Conservation (phyloP, 2,329 filamentous ascomycete species). For the Boeremia lycopersici region DNA sequence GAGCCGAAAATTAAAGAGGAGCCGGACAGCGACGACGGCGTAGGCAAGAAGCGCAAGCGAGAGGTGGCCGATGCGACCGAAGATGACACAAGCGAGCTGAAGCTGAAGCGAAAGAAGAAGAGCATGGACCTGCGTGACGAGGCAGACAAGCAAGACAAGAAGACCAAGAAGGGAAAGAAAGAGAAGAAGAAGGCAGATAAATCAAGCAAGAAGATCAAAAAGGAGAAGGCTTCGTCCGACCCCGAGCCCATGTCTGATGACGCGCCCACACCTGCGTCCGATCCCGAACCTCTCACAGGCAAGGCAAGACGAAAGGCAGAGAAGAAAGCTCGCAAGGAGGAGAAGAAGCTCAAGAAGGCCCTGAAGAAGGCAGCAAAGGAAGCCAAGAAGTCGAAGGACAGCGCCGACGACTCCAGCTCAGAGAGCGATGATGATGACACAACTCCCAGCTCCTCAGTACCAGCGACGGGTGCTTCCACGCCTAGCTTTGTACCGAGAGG, state of each 20-base stretch:
- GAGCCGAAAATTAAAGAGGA: constrained; percentile 55
- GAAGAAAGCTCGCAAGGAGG: constrained; percentile 53
- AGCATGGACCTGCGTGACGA: constrained; percentile 41
- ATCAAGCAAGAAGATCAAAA: constrained; percentile 28
- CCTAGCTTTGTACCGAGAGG: constrained; percentile 58
- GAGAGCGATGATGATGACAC: constrained; percentile 38
- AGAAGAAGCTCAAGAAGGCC: constrained; percentile 57
- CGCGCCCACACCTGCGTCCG: constrained; percentile 22
- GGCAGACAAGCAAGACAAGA: constrained; percentile 29
- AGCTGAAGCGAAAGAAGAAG: constrained; percentile 48
- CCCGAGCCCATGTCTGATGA: constrained; percentile 27
- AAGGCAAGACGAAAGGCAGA: constrained; percentile 49
- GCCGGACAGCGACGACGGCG: constrained; percentile 40
- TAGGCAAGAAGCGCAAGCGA: constrained; percentile 44
- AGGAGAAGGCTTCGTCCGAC: constrained; percentile 35
- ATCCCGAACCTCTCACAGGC: constrained; percentile 50
- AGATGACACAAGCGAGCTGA: constrained; percentile 40
- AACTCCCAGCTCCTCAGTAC: constrained; percentile 35
- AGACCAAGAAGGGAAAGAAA: constrained; percentile 42
- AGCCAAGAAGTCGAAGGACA: constrained; percentile 35
- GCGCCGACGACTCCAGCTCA: constrained; percentile 32
- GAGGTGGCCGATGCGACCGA: constrained; percentile 34
- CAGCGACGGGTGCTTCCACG: constrained; percentile 52
- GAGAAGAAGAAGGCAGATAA: constrained; percentile 40
- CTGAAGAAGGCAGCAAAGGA: constrained; percentile 53